Percentiles rank a stretch among this genome's conserved stretches.
Conservation (phyloP, 2,329 filamentous ascomycete species). For the Sporothrix mexicana region DNA sequence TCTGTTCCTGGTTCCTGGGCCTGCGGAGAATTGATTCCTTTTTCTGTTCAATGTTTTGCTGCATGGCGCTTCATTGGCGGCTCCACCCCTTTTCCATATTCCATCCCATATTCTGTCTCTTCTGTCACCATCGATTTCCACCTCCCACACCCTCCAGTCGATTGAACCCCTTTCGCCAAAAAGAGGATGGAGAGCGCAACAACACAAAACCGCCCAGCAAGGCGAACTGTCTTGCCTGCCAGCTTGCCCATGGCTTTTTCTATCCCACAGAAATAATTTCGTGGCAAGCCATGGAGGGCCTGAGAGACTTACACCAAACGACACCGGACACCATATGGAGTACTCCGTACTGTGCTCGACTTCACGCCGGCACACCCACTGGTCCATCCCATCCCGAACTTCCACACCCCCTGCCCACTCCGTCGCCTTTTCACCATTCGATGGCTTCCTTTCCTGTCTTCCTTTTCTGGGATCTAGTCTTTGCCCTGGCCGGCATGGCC, state of each 20-base stretch:
- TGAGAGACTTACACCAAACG: background rate
- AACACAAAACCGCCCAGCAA: background rate
- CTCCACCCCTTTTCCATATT: conserved; percentile 9
- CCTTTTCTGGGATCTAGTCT: background rate
- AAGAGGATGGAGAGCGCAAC: conserved; percentile 26
- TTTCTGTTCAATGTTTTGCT: background rate
- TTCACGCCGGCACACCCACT: background rate
- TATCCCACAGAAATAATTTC: background rate
- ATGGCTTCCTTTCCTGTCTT: background rate
- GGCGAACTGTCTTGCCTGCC: background rate
- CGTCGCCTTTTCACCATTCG: background rate
- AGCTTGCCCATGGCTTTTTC: background rate
- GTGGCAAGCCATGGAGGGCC: no score
- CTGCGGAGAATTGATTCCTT: background rate
- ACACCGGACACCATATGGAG: background rate
- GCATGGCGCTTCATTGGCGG: background rate
- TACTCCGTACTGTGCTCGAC: no score
- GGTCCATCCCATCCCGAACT: background rate
- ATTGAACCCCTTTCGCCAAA: background rate
- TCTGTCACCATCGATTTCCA: background rate
- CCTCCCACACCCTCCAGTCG: background rate
- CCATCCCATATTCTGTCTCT: background rate
- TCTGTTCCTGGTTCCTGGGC: no score
- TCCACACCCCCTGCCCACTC: conserved; percentile 1
- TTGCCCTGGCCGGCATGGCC: conserved; percentile 2